These are phyloP conservation scores for Fusarium tanahbumbuense DNA, from an alignment of 2,329 filamentous ascomycete genomes.

Conservation along the genomic window DNA sequence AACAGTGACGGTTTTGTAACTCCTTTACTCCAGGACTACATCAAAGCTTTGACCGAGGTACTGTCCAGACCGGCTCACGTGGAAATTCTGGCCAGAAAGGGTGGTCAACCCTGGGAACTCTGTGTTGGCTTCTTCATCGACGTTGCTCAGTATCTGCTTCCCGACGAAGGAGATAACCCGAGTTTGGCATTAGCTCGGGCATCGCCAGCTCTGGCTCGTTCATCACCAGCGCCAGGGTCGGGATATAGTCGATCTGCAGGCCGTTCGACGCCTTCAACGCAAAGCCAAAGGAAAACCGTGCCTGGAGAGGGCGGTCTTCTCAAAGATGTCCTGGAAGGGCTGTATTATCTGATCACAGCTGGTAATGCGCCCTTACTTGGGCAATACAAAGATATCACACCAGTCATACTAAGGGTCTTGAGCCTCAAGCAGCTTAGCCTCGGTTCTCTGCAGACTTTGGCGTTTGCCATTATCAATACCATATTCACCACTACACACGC, in stretches of 20 bases:
- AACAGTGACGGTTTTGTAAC: slow-evolving; percentile 74
- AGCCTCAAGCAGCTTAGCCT: slow-evolving; percentile 67
- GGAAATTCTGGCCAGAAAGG: slow-evolving; percentile 75
- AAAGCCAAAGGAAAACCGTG: slow-evolving; percentile 47
- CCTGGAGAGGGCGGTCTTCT: slow-evolving; percentile 50
- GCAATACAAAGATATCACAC: slow-evolving; percentile 66
- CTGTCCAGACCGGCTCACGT: slow-evolving; percentile 80
- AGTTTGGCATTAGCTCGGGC: slow-evolving; percentile 52
- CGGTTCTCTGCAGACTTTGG: slow-evolving; percentile 74
- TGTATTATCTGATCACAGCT: slow-evolving; percentile 71
- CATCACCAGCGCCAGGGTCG: slow-evolving; percentile 59
- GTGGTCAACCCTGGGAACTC: slow-evolving; percentile 72
- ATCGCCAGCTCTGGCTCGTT: slow-evolving; percentile 60
- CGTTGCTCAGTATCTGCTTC: slow-evolving; percentile 64
- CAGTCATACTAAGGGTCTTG: slow-evolving; percentile 70
- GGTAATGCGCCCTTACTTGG: slow-evolving; percentile 75
- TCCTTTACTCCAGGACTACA: slow-evolving; percentile 79
- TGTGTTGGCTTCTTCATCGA: slow-evolving; percentile 78
- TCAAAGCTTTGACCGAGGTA: slow-evolving; percentile 77
- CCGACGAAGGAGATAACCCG: slow-evolving; percentile 55
- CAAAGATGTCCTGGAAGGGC: slow-evolving; percentile 66
- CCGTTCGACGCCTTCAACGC: slow-evolving; percentile 47
- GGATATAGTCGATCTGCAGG: slow-evolving; percentile 46
- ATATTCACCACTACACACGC: slow-evolving; percentile 74
- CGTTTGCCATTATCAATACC: slow-evolving; percentile 80